These are phyloP conservation scores for Trypanosoma vivax DNA, from an alignment of 208 protist genomes.

Conservation along the genomic window DNA sequence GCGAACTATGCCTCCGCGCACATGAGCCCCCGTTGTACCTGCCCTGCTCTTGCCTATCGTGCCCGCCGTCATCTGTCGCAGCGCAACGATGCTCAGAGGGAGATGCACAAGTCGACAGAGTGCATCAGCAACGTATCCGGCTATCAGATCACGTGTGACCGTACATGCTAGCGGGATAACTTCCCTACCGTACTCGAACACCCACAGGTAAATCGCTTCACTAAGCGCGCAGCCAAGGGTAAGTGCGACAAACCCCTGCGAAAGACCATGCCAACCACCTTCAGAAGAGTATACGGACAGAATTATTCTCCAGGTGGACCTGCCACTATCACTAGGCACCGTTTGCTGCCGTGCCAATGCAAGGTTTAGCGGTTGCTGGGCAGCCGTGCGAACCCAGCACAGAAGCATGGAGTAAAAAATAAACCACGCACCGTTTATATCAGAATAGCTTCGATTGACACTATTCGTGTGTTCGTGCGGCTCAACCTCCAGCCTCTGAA, in stretches of 20 bases:
- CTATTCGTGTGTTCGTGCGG: conserved; percentile 70
- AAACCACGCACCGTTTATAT: conserved; percentile 50
- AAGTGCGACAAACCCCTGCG: conserved; percentile 52
- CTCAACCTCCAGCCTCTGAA: not conserved
- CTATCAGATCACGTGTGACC: conserved; percentile 37
- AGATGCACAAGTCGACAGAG: conserved; percentile 65
- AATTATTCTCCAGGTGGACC: conserved; percentile 36
- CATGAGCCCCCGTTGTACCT: not conserved
- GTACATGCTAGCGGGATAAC: conserved; percentile 24
- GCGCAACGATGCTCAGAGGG: conserved; percentile 73
- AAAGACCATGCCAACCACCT: conserved; percentile 44
- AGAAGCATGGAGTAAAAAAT: conserved; percentile 48
- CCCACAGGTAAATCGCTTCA: conserved; percentile 70
- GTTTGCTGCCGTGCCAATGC: conserved; percentile 78
- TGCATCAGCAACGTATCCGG: conserved; percentile 60
- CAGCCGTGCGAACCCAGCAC: conserved; percentile 58
- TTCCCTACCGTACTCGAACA: conserved; percentile 75
- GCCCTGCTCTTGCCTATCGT: too few species aligned
- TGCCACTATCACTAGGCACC: conserved; percentile 17
- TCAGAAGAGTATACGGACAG: conserved; percentile 34
- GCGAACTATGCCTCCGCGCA: conserved; percentile 18
- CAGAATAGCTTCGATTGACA: conserved; percentile 68
- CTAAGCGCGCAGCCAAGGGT: conserved; percentile 65
- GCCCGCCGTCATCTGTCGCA: conserved; percentile 77
- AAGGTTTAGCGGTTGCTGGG: conserved; percentile 80